phyloP scores from a whole-genome alignment of 2,329 filamentous ascomycete genomes.

The Macrophomina pseudophaseolina region DNA sequence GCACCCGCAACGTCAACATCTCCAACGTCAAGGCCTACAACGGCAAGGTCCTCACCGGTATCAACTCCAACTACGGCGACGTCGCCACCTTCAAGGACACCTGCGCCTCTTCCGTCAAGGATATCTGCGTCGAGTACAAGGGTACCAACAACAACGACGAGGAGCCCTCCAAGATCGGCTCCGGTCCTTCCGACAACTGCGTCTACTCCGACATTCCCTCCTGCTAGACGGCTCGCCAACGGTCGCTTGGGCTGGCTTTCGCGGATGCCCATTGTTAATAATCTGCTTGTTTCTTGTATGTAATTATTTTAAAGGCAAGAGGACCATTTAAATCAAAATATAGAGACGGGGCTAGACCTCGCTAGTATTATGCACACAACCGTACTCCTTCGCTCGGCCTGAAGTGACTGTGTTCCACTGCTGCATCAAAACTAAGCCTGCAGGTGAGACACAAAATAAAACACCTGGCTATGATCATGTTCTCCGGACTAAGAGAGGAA shows the following conservation, averaged over 20 bases:
- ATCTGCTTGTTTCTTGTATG: slow-evolving; percentile 16
- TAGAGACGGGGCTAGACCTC: neutral
- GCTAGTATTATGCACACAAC: neutral
- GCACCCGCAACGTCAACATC: slow-evolving; percentile 41
- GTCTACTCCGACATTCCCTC: slow-evolving; percentile 32
- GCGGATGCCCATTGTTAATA: neutral
- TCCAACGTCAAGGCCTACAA: slow-evolving; percentile 17
- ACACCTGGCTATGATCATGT: no score
- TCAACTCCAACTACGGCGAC: slow-evolving; percentile 51
- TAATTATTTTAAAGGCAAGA: neutral
- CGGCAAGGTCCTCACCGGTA: slow-evolving; percentile 28
- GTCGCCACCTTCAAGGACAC: slow-evolving; percentile 30
- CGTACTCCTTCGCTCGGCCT: no score
- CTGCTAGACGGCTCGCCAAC: slow-evolving; percentile 13
- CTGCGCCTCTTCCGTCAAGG: slow-evolving; percentile 37
- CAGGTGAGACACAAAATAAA: no score
- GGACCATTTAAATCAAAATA: neutral
- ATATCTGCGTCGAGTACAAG: slow-evolving; percentile 43
- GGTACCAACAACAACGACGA: slow-evolving; percentile 40
- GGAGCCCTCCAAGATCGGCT: slow-evolving; percentile 39
- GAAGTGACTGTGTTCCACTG: no score
- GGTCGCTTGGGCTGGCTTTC: neutral
- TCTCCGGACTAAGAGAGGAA: no score
- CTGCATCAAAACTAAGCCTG: no score
- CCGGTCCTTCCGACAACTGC: slow-evolving; percentile 40